These are phyloP conservation scores for Poa pratensis DNA, from an alignment of 176 grass and related monocot species.

Conservation along the genomic window DNA sequence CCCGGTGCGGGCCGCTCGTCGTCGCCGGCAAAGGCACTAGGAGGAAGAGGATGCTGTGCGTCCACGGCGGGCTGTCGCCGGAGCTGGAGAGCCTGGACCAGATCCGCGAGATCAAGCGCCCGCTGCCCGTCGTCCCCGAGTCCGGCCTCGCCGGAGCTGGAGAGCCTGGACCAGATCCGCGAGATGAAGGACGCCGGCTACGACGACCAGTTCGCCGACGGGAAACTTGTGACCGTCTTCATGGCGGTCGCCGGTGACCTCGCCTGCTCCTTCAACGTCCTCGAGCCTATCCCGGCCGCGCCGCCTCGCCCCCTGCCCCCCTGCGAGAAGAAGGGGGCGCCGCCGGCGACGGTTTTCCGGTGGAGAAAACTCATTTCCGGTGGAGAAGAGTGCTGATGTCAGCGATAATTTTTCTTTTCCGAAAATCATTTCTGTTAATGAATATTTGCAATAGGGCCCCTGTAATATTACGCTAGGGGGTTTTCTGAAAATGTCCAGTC, in stretches of 20 bases:
- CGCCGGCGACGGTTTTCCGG: too few relatives aligned
- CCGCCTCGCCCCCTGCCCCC: too few relatives aligned
- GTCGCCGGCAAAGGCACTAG: background rate
- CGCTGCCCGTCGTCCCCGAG: background rate
- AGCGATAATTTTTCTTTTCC: too few relatives aligned
- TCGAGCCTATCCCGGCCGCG: background rate
- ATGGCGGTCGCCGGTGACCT: background rate
- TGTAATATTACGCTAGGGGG: too few relatives aligned
- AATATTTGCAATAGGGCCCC: too few relatives aligned
- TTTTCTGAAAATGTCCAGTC: too few relatives aligned
- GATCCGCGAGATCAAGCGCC: background rate
- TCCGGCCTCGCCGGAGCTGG: background rate
- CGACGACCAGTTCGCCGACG: background rate
- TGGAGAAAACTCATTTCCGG: too few relatives aligned
- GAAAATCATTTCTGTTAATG: too few relatives aligned
- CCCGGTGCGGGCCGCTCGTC: too few relatives aligned
- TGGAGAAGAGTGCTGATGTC: too few relatives aligned
- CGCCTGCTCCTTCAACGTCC: background rate
- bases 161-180: too few relatives aligned
- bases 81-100: background rate
- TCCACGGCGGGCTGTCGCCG: slow-evolving; percentile 9
- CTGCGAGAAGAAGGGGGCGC: too few relatives aligned
- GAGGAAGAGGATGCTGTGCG: background rate
- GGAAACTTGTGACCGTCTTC: background rate
- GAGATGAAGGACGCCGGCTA: background rate